Percentiles rank a stretch among this genome's conserved stretches.
These are phyloP conservation scores for Bacidia rubella DNA, from an alignment of 495 filamentous ascomycete genomes.

Conservation along the genomic window DNA sequence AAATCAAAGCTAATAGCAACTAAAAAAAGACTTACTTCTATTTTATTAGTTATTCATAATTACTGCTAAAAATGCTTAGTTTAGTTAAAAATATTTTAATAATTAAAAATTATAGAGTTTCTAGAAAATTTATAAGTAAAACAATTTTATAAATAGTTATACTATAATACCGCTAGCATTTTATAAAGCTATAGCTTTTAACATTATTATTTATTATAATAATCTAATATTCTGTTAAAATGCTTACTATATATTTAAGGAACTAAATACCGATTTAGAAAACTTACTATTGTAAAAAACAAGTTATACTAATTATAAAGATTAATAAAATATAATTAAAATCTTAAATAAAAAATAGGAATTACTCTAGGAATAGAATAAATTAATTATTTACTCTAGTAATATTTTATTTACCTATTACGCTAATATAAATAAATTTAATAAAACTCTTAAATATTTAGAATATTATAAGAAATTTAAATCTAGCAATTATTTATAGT, in stretches of 20 bases:
- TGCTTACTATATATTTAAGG: no score
- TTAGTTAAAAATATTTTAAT: background rate
- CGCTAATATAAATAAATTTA: background rate
- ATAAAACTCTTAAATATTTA: no score
- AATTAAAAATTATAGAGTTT: background rate
- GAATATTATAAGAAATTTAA: no score
- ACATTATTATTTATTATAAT: background rate
- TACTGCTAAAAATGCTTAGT: background rate
- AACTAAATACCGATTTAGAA: no score
- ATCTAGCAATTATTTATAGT: no score
- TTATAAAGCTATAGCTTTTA: background rate
- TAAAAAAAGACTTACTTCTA: background rate
- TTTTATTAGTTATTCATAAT: background rate
- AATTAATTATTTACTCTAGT: no score
- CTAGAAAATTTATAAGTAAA: background rate
- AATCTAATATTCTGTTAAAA: background rate
- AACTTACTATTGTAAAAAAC: background rate
- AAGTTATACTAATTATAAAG: background rate
- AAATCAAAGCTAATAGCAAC: background rate
- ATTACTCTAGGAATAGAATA: background rate
- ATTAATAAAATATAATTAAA: background rate
- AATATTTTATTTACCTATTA: background rate
- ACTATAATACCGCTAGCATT: background rate
- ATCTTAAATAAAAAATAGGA: background rate
- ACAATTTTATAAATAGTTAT: background rate